phyloP scores from a whole-genome alignment of 441 rosid species.

The Biscutella auriculata region DNA sequence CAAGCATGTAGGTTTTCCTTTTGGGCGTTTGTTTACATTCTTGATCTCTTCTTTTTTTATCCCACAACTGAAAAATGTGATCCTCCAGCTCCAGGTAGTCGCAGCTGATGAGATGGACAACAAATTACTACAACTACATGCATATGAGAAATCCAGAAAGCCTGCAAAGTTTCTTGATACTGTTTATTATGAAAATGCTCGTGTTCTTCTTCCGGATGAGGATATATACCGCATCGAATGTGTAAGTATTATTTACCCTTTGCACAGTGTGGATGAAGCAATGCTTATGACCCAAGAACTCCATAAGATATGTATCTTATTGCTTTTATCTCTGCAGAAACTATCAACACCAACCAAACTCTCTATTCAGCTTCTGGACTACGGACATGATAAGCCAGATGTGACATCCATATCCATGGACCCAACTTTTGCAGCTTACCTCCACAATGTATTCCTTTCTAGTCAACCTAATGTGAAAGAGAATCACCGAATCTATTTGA shows the following conservation, averaged over 20 bases:
- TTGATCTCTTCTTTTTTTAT: not conserved
- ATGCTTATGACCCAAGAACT: not conserved
- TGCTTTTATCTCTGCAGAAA: slow-evolving; percentile 33
- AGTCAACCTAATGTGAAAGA: slow-evolving; percentile 45
- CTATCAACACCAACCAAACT: slow-evolving; percentile 41
- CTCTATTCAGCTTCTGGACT: slow-evolving; percentile 82
- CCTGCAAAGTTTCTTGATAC: slow-evolving; percentile 54
- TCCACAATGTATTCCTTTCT: slow-evolving; percentile 63
- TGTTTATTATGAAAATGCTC: slow-evolving; percentile 76
- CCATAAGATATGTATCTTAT: not conserved
- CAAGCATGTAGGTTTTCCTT: slow-evolving; percentile 52
- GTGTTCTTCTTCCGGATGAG: slow-evolving; percentile 84
- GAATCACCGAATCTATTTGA: slow-evolving; percentile 56
- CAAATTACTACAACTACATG: slow-evolving; percentile 73
- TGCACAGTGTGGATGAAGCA: not conserved
- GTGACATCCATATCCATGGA: slow-evolving; percentile 82
- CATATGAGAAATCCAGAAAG: slow-evolving; percentile 75
- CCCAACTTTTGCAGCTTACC: slow-evolving; percentile 71
- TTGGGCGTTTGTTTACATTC: not conserved
- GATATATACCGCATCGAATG: slow-evolving; percentile 82
- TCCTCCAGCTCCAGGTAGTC: slow-evolving; percentile 70
- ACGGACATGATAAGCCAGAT: slow-evolving; percentile 83
- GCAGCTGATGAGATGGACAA: slow-evolving; percentile 81
- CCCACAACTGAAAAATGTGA: not conserved
- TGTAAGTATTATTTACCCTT: slow-evolving; percentile 33